Evolutionary conservation across 176 grass and related monocot species (phyloP).

Genomic region (Avena eriantha): DNA sequence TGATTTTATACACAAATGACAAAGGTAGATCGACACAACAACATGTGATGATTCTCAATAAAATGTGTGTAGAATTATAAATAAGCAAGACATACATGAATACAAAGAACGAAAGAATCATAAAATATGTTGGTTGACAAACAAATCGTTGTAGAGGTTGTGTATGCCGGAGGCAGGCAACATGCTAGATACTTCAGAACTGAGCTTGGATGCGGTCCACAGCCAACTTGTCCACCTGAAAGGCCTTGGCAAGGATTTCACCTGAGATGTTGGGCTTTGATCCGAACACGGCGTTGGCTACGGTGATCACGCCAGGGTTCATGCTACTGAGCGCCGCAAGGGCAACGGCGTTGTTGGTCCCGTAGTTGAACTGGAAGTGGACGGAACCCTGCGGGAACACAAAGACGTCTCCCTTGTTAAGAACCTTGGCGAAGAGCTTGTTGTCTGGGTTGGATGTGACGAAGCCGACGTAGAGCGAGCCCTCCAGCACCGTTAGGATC

Average conservation of each 20-base stretch:
- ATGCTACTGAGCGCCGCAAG: neutral
- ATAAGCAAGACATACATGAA: neutral
- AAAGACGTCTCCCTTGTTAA: conserved; percentile 1
- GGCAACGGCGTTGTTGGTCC: neutral
- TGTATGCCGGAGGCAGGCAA: too few relatives aligned
- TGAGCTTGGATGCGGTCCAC: conserved; percentile 11
- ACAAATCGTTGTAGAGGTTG: neutral
- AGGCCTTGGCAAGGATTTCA: conserved; percentile 7
- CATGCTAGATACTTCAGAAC: neutral
- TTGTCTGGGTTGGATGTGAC: neutral
- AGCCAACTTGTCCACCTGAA: conserved; percentile 12
- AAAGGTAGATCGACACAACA: neutral
- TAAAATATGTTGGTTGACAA: neutral
- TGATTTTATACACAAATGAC: too few relatives aligned
- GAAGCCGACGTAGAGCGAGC: conserved; percentile 21
- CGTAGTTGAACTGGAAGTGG: conserved; percentile 15
- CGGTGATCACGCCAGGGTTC: conserved; percentile 16
- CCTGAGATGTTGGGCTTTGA: neutral
- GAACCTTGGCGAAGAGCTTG: conserved; percentile 11
- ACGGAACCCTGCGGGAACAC: neutral
- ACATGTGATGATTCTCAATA: neutral
- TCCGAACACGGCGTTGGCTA: neutral
- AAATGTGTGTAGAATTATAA: neutral
- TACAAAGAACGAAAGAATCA: neutral
- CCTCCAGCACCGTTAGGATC: neutral